These are phyloP conservation scores for Gossypium schwendimanii DNA, from an alignment of 441 rosid species.

Conservation along the genomic window DNA sequence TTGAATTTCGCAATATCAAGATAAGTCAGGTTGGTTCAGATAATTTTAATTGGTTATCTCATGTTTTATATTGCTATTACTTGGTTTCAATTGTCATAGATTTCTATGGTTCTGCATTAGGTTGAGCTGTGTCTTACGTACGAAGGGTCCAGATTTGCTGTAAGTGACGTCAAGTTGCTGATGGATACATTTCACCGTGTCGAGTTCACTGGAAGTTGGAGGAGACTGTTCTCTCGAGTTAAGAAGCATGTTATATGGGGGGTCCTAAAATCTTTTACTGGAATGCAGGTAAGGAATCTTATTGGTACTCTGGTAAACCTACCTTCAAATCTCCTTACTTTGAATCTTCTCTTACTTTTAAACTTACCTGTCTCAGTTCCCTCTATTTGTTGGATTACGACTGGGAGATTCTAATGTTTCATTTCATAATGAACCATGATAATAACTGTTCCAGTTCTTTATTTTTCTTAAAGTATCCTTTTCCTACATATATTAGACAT, in stretches of 20 bases:
- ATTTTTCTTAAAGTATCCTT: background rate
- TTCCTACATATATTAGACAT: background rate
- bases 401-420: background rate
- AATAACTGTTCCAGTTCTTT: background rate
- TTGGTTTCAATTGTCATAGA: conserved; percentile 6
- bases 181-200: conserved; percentile 94
- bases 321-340: background rate
- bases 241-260: conserved; percentile 98
- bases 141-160: conserved; percentile 92
- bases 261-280: conserved; percentile 90
- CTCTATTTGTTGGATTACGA: background rate
- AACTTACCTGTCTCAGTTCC: background rate
- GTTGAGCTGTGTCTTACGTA: conserved; percentile 81
- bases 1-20: conserved; percentile 82
- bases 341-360: background rate
- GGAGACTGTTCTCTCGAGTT: conserved; percentile 84
- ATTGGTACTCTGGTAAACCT: background rate
- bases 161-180: conserved; percentile 83
- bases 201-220: conserved; percentile 95
- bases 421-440: background rate
- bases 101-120: conserved; percentile 30
- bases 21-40: conserved; percentile 76
- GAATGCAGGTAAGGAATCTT: conserved; percentile 73
- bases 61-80: conserved; percentile 3
- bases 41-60: conserved; percentile 1